Percentiles rank a stretch among this genome's conserved stretches.
Evolutionary conservation across 148 eudicot species (phyloP).

Genomic region (Silene latifolia): DNA sequence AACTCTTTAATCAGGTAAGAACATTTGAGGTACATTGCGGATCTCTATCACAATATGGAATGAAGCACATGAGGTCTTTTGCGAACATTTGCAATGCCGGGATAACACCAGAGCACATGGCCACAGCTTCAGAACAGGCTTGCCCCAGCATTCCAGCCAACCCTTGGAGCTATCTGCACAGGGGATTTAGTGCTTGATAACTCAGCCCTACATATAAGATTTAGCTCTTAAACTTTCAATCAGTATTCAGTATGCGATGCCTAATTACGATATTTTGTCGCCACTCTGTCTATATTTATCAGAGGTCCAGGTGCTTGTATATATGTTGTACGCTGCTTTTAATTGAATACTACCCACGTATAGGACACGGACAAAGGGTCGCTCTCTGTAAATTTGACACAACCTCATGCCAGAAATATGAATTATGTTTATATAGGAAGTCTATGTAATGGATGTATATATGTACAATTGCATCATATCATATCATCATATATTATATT

Average conservation of each 20-base stretch:
- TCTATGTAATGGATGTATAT: background rate
- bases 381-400: conserved; percentile 1
- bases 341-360: background rate
- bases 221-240: background rate
- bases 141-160: conserved; percentile 59
- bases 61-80: conserved; percentile 93
- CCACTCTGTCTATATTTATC: background rate
- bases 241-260: background rate
- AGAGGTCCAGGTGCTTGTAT: background rate
- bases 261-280: background rate
- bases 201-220: background rate
- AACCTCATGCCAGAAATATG: background rate
- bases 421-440: background rate
- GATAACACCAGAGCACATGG: conserved; percentile 58
- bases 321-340: background rate
- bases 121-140: conserved; percentile 75
- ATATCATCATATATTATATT: too few species aligned
- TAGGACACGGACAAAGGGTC: background rate
- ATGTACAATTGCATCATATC: background rate
- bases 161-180: conserved; percentile 77
- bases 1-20: conserved; percentile 53
- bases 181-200: conserved; percentile 65
- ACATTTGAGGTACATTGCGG: conserved; percentile 88
- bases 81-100: conserved; percentile 95
- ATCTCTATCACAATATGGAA: conserved; percentile 85